Evolutionary conservation across 164 flowering plant species (phyloP), one percentile per base, ranked within the genome.

Genomic region (Vitis amurensis): DNA sequence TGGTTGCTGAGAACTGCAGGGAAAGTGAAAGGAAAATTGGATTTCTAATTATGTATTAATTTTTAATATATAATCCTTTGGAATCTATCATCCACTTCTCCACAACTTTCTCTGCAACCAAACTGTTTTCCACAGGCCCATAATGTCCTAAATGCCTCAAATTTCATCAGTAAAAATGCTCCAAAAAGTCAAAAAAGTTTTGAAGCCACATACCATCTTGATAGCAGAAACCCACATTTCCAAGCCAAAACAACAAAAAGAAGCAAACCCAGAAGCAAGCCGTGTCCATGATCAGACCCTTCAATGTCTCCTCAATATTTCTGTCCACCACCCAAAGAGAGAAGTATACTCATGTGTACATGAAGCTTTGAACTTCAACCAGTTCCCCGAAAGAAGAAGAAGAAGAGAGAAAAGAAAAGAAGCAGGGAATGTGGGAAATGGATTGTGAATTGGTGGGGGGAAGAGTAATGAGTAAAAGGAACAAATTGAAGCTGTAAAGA

Each of bases 171-270:
- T 29, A 67, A 11, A 44, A 16, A 44, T 30, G 60, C 14, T 27
- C 6, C 3, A 31, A 56, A 62, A 31, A 44, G 17, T 13, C 8
- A 50, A 16, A n/a, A n/a, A 64, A 19, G 19, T 55, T 23, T 23
- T 47, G 5, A 51, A 16, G 64, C 5, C 11, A 4, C 73, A 14
- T 86, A 86, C 94, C 94, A 66, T 86, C 85, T 78, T 82, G 94
- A 62, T 85, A 76, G 23, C 82, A 73, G 65, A 88, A 72, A 57
- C 71, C 58, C 66, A 65, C n/a, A 6, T 49, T 11, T 58, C 68
- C 55, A 11, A 79, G 66, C 19, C 51, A 75, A 73, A n/a, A 72
- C 52, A 79, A 64, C 31, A 87, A 65, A 55, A 79, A 57, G 19
- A 83, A 72, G 72, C 68, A 23, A 30, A 79, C 55, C 69, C 78